These are phyloP conservation scores for Pseudogymnoascus sp. DNA, from an alignment of 2,329 filamentous ascomycete genomes.

Conservation along the genomic window DNA sequence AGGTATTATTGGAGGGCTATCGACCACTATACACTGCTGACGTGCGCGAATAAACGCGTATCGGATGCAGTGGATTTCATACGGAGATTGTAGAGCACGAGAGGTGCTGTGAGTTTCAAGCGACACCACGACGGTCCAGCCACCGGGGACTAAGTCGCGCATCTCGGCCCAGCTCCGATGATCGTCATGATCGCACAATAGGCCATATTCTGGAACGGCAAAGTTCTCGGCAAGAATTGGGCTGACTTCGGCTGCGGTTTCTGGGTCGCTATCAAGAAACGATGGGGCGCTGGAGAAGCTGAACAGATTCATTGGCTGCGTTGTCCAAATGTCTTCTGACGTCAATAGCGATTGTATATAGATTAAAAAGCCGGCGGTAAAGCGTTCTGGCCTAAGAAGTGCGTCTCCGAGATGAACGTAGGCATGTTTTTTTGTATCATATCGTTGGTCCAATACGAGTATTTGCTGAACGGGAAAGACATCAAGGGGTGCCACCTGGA, in stretches of 20 bases:
- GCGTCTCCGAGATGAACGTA: not conserved
- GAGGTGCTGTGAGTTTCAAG: not conserved
- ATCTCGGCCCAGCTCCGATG: not conserved
- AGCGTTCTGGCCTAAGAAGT: not conserved
- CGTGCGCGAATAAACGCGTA: not conserved
- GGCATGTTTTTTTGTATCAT: not conserved
- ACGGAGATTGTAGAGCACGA: not conserved
- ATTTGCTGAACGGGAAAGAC: not conserved
- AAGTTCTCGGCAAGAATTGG: conserved; percentile 15
- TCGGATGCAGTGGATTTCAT: not conserved
- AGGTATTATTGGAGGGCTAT: not conserved
- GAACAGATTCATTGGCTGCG: conserved; percentile 12
- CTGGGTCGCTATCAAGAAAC: conserved; percentile 10
- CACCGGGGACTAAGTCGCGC: not conserved
- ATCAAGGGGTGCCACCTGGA: not conserved
- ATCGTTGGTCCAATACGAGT: not conserved
- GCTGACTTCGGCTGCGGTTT: conserved; percentile 7
- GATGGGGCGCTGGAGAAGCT: conserved; percentile 14
- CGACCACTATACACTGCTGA: not conserved
- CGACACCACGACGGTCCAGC: not conserved
- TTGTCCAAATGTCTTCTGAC: not conserved
- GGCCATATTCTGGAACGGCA: not conserved
- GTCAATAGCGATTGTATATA: not conserved
- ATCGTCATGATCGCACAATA: not conserved
- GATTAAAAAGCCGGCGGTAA: not conserved